Base-by-base conservation (phyloP, 306 rosid genomes). In the Acacia crassicarpa region DNA sequence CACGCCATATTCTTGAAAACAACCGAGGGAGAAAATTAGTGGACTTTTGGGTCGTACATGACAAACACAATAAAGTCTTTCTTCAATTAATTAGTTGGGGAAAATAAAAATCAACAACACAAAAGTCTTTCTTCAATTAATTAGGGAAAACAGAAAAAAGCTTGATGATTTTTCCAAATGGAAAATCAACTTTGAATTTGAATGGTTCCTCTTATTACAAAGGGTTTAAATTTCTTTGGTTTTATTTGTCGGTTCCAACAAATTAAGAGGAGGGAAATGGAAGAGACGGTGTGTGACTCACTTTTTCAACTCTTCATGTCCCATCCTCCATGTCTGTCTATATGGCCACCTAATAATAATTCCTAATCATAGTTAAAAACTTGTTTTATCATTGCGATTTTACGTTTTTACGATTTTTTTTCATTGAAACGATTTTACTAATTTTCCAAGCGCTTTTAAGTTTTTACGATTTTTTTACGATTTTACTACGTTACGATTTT, bases 191-290 rank as follows among this genome's bases (percentile, higher is more conserved):
- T 56, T 56, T 16, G 22, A 54, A 54, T 20, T 58, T 58, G 65
- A 58, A 75, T 67, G 13, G 35, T 58, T 67, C 20, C 11, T 9
- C 38, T 44, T 19, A 9, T 44, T 43, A 19, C 14, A 38, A 38
- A 38, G 15, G 8, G 49, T 20, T 68, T 23, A 4, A 61, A 25
- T 61, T 23, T 40, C 17, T n/a, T 68, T 9, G 22, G n/a, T 68
- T 68, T 38, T 69, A 13, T 44, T 76, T 27, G 79, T 83, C 43
- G 72, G 30, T 35, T 83, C 72, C 68, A 78, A 48, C 71, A 1
- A 53, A 46, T 14, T 63, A 9, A n/a, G 65, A 58, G 65, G 44
- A 2, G 5, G 22, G 22, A 6, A 66, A 32, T 32, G 71, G 43
- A 22, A 17, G n/a, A 61, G 19, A 43, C 9, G 71, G 67, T 48